Conservation (phyloP, 2,329 filamentous ascomycete species). For the Fusarium dlaminii region DNA sequence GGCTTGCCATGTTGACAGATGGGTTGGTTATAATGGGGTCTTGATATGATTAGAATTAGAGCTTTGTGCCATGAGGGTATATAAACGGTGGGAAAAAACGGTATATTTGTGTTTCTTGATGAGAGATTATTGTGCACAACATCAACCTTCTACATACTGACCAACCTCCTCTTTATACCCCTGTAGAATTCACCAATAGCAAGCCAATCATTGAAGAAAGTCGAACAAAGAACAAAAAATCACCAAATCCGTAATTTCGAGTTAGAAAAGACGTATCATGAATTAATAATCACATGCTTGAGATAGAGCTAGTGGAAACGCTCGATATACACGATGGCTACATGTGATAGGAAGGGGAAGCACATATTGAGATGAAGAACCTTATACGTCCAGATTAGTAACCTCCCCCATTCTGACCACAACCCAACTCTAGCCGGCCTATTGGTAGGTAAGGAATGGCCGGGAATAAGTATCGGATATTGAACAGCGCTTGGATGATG, state of each 20-base stretch:
- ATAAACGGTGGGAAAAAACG: accelerated
- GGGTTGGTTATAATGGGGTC: accelerated
- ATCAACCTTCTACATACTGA: too few relatives aligned
- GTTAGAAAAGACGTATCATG: accelerated
- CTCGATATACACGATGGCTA: background rate
- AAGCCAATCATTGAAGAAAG: background rate
- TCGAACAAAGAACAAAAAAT: background rate
- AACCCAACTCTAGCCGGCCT: background rate
- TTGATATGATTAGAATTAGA: background rate
- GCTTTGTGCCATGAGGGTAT: accelerated
- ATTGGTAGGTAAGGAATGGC: background rate
- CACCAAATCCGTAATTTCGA: accelerated
- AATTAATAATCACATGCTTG: accelerated
- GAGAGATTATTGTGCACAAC: background rate
- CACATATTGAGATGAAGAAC: too few relatives aligned
- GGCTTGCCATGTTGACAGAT: background rate
- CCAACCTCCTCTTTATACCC: background rate
- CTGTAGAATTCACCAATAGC: background rate
- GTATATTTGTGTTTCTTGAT: background rate
- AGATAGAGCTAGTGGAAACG: accelerated
- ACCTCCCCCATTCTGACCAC: accelerated
- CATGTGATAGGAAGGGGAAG: too few relatives aligned
- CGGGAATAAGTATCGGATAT: background rate
- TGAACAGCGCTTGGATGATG: background rate
- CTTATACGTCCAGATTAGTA: background rate